Conservation (phyloP, 139 green algal genomes). For the Gonium pectorale region DNA sequence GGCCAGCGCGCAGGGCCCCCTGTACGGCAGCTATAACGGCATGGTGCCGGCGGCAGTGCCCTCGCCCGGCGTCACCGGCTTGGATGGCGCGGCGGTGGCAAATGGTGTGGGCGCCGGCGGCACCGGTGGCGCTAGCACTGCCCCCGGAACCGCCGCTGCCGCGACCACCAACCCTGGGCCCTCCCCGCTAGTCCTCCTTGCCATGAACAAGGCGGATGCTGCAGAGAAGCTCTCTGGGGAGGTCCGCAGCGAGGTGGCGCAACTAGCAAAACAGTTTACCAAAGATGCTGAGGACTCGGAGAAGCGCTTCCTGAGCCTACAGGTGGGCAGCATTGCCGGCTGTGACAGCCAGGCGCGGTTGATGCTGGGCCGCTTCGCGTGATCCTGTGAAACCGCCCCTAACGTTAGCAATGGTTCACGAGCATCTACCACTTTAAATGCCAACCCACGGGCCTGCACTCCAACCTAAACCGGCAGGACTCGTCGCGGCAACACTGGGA, state of each 20-base stretch:
- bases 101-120: too few species aligned
- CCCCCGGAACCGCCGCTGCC: background rate
- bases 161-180: background rate
- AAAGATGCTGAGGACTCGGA: background rate
- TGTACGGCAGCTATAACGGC: background rate
- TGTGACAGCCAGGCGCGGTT: too few species aligned
- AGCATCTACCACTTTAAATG: too few species aligned
- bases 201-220: conserved; percentile 46
- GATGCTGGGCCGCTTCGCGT: too few species aligned
- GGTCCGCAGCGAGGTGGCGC: conserved; percentile 9
- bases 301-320: conserved; percentile 12
- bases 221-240: conserved; percentile 38
- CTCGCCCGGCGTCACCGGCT: too few species aligned
- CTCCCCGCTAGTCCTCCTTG: conserved; percentile 21
- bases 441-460: background rate
- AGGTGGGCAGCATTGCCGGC: too few species aligned
- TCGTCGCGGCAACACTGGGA: conserved; percentile 33
- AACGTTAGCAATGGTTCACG: too few species aligned
- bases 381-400: too few species aligned
- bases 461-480: conserved; percentile 1
- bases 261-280: background rate
- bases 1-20: background rate
- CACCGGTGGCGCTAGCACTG: too few species aligned
- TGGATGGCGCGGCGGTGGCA: too few species aligned
- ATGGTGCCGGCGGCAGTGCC: background rate